Evolutionary conservation across 1,284 basidiomycete species (phyloP), one percentile per base, ranked within the genome.

Genomic region (Rugosomyces carneus): DNA sequence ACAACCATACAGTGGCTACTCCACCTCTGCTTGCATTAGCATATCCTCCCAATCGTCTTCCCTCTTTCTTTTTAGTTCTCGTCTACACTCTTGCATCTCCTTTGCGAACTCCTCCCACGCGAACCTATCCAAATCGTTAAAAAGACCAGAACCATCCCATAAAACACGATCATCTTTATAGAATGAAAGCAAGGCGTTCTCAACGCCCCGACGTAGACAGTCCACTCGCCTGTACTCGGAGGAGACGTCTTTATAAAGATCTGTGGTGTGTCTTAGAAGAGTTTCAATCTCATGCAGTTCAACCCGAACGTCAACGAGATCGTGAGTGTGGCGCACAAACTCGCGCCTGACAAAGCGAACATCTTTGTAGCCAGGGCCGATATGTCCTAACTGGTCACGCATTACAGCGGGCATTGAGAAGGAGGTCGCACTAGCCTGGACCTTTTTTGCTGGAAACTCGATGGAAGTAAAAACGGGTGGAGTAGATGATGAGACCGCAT

Each of bases 61-160:
- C 11, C 27, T 29, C 27, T 9, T 11, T 10, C 23, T 48, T 24
- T 41, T 45, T 15, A 35, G 27, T 27, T 43, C 8, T 18, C 15
- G 20, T 18, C 20, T 35, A 15, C 27, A 19, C n/a, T 27, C 16
- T 5, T 41, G 13, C 36, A 40, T 27, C 9, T 42, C 26, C 15
- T 39, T 34, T 5, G 44, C 16, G 42, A 40, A 47, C 10, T 10
- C 15, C 15, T 38, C 47, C 45, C 51, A 44, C 10, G 40, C 26
- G 4, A 43, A 20, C 41, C 40, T 45, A 35, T 42, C 39, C 39
- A 45, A 40, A 5, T 32, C 44, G 26, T 48, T 36, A 7, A 49
- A 13, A 56, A 59, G 55, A 13, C 52, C 21, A 2, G 36, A 40
- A 38, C 62, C 63, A 49, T 65, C 62, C 57, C 57, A 59, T 13